Base-by-base conservation (phyloP, 345 rosid species). In the Euphorbia lathyris region DNA sequence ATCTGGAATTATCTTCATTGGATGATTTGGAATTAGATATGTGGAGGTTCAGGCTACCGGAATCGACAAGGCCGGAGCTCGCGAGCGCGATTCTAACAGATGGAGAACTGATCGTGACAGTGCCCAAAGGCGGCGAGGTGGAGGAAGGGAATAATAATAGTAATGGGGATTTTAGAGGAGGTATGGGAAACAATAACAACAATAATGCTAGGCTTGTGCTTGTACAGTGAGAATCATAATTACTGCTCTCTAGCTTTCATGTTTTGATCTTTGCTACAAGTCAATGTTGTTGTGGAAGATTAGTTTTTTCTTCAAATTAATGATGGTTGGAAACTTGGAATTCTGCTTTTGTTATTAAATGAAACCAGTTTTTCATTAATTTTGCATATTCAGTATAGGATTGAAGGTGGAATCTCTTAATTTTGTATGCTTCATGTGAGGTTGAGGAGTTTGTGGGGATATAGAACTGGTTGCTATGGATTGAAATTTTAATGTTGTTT, bases 1-100 rank as follows among this genome's bases (percentile, higher is more conserved):
- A 73, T 75, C 70, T 90, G 19, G 96, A 80, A 53, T 71, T 87
- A 47, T 78, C 88, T 8, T 70, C 82, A 13, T 68, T 90, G 71
- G 88, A 86, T 72, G 90, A 84, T 58, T 79, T 95, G 78, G 98
- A 92, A 78, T 86, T 95, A 45, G 98, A 95, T 66, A 85, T 89
- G 83, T 95, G 99, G 99, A 84, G 98, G 68, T 92, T 92, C 72
- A 78, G 98, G 76, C 65, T 95, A 30, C 99, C 97, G 22, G 92
- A 90, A 65, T 76, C 97, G 2, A 95, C 98, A 11, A 68, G 89
- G 71, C 94, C 99, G 17, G 96, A 95, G 80, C 90, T 92, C n/a
- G 96, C 96, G 14, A 89, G 90, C 57, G 99, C 96, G 40, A 88
- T 77, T 65, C 82, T 80, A 45, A 78, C 65, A 22, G 92, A 86